Evolutionary conservation across 257 asterid genomes (phyloP).

Genomic region (Plectranthus barbatus): DNA sequence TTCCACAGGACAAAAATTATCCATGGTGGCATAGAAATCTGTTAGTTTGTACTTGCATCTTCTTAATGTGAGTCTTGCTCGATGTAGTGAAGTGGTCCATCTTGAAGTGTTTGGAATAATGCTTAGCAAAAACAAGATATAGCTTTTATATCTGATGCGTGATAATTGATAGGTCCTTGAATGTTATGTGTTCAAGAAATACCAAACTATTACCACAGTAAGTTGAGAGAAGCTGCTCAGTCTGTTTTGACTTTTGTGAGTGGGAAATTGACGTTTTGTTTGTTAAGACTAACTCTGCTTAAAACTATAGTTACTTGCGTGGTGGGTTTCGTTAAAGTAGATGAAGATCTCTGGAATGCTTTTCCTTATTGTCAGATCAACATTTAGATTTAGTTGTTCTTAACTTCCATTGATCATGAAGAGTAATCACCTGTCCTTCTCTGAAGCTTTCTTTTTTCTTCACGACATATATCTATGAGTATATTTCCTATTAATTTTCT

Average conservation of each 20-base stretch:
- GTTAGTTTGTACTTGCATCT: not conserved
- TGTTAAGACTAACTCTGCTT: not conserved
- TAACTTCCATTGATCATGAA: not conserved
- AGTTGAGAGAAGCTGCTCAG: not conserved
- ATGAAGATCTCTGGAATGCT: not conserved
- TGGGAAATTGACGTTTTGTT: not conserved
- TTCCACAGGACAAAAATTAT: too few relatives aligned
- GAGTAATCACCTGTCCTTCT: constrained; percentile 1
- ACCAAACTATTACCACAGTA: not conserved
- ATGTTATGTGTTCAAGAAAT: not conserved
- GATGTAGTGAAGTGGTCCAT: not conserved
- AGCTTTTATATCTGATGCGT: not conserved
- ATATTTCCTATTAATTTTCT: not conserved
- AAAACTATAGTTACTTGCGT: not conserved
- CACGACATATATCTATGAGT: not conserved
- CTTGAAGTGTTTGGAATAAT: not conserved
- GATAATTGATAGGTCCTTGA: not conserved
- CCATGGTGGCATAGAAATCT: too few relatives aligned
- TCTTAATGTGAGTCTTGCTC: constrained; percentile 3
- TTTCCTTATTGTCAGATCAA: not conserved
- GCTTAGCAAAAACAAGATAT: not conserved
- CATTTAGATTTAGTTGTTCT: not conserved
- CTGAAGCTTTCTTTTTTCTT: not conserved
- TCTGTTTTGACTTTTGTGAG: not conserved
- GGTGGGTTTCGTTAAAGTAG: too few relatives aligned